phyloP scores from a whole-genome alignment of 1,284 basidiomycete genomes.

The Fomitopsis pinicola region DNA sequence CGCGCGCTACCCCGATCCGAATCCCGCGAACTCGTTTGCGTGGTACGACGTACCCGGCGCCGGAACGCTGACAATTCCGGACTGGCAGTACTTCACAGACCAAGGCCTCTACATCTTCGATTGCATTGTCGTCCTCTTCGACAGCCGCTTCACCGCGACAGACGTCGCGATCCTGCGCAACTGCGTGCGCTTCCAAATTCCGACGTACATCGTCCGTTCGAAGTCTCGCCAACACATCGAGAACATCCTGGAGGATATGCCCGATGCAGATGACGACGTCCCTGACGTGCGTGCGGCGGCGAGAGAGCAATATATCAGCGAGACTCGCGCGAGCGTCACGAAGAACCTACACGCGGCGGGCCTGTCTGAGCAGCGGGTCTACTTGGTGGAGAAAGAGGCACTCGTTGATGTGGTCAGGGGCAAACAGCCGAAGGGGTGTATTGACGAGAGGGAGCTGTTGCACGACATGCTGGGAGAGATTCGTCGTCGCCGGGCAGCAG shows the following conservation, averaged over 20 bases:
- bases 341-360: background rate
- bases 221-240: background rate
- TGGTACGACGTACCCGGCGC: background rate
- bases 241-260: background rate
- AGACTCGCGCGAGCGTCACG: background rate
- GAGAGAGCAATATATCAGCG: background rate
- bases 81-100: constrained; percentile 1
- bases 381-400: background rate
- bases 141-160: background rate
- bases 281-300: background rate
- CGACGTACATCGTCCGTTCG: background rate
- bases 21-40: background rate
- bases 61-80: background rate
- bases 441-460: background rate
- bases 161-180: background rate
- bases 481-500: background rate
- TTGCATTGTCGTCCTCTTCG: background rate
- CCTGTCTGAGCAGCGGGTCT: background rate
- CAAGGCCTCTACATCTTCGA: background rate
- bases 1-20: background rate
- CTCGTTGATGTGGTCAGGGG: background rate
- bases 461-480: background rate
- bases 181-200: background rate
- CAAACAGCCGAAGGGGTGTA: too few relatives aligned
- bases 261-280: background rate